Evolutionary conservation across 2,329 filamentous ascomycete genomes (phyloP), one percentile per base, ranked within the genome.

Genomic region (Phaeosphaeriaceae sp.): DNA sequence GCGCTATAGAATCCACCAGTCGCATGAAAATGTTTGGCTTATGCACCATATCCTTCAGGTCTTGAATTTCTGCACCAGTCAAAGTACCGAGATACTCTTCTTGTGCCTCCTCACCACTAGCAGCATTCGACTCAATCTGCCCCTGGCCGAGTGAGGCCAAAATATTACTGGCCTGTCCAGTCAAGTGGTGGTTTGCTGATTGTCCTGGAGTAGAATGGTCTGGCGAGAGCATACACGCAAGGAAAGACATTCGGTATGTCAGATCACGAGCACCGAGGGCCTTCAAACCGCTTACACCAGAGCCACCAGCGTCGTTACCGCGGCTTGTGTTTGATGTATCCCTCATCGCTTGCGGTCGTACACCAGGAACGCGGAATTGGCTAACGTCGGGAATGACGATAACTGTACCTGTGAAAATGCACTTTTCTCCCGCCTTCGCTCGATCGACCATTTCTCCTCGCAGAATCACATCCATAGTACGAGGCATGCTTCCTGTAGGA

Each of bases 301-400:
- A 87, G 18, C 92, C 91, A 16, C 92, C 92, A 12, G 83, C 90
- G 64, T 96, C 93, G 42, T 84, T 87, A 47, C 87, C 88, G 50
- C 92, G 85, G 41, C 83, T 78, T 2, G 85, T 83, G 60, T 88
- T 88, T 41, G 86, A 83, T 53, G 90, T 91, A 66, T 97, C 93
- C 52, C 93, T 85, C 30, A 93, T 85, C 16, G 92, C 90, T 52
- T 92, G 91, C 13, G 91, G 88, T 47, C 88, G 83, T 18, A 92
- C 82, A 39, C 94, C 94, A 2, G 94, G 94, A 23, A 97, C 85
- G 32, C 92, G 88, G 48, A 99, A 84, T 72, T 97, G 94, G 68
- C 92, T 96, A 52, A 99, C 91, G 72, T 99, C 94, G 0, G 94
- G 94, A 28, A 99, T 92, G 15, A 99, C 94, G 52, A 99, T 97